phyloP scores from a whole-genome alignment of 257 asterid genomes.

The Primulina huaijiensis region DNA sequence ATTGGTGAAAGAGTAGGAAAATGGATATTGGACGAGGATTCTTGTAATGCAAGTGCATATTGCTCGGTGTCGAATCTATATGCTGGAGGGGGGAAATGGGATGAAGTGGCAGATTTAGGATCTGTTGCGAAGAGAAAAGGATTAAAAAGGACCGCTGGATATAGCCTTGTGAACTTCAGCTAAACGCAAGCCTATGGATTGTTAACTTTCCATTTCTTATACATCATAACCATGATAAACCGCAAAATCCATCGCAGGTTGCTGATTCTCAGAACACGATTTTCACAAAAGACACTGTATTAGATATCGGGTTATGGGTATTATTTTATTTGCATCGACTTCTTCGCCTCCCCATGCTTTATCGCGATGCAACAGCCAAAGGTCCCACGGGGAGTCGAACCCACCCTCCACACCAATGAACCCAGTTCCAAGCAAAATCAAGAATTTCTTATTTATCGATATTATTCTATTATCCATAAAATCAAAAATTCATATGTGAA shows the following conservation, averaged over 20 bases:
- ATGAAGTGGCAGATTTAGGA: conserved; percentile 38
- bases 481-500: too few species aligned
- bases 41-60: conserved; percentile 36
- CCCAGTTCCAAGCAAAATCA: too few species aligned
- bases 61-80: conserved; percentile 49
- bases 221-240: background rate
- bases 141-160: conserved; percentile 44
- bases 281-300: too few species aligned
- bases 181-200: conserved; percentile 1
- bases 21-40: conserved; percentile 44
- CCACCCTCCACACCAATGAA: too few species aligned
- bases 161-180: conserved; percentile 40
- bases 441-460: too few species aligned
- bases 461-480: too few species aligned
- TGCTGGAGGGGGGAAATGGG: conserved; percentile 59
- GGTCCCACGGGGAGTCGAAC: too few species aligned
- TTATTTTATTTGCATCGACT: too few species aligned
- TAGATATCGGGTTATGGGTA: too few species aligned
- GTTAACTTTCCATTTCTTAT: background rate
- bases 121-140: conserved; percentile 41
- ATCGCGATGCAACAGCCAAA: too few species aligned
- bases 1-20: conserved; percentile 44
- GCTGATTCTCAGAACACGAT: background rate
- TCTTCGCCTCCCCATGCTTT: too few species aligned
- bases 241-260: background rate